phyloP scores from a whole-genome alignment of 1,284 basidiomycete species.

The Rhodofomes roseus region DNA sequence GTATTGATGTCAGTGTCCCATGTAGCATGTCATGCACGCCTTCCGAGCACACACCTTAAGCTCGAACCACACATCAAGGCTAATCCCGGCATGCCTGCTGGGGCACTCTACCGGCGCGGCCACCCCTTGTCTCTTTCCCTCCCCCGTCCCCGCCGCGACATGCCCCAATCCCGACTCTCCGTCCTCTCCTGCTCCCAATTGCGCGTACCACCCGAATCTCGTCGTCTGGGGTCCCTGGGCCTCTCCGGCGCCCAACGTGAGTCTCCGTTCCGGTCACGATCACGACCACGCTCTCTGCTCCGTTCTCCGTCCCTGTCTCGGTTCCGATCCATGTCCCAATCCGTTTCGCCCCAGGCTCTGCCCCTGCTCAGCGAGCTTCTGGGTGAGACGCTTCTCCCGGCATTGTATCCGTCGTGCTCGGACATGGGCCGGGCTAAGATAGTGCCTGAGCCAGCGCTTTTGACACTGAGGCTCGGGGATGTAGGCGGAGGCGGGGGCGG shows the following conservation, averaged over 20 bases:
- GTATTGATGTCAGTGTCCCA: background rate
- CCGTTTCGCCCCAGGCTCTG: background rate
- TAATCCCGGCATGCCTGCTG: background rate
- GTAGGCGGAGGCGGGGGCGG: background rate
- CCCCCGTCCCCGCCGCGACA: background rate
- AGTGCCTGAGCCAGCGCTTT: background rate
- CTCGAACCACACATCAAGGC: background rate
- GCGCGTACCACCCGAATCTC: background rate
- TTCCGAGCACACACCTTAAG: background rate
- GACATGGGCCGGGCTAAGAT: background rate
- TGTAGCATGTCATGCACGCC: background rate
- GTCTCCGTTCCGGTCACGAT: background rate
- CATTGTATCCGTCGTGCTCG: background rate
- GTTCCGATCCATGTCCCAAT: slow-evolving; percentile 1
- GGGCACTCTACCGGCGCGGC: background rate
- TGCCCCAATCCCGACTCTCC: background rate
- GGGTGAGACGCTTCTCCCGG: background rate
- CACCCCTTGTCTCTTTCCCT: background rate
- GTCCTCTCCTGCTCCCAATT: slow-evolving; percentile 1
- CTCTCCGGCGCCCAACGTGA: background rate
- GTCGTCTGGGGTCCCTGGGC: background rate
- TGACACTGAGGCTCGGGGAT: background rate
- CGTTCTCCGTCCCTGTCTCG: background rate
- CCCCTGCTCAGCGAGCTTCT: background rate
- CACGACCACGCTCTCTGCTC: background rate